These are phyloP conservation scores for Beauveria australis DNA, from an alignment of 2,329 filamentous ascomycete genomes.

Conservation along the genomic window DNA sequence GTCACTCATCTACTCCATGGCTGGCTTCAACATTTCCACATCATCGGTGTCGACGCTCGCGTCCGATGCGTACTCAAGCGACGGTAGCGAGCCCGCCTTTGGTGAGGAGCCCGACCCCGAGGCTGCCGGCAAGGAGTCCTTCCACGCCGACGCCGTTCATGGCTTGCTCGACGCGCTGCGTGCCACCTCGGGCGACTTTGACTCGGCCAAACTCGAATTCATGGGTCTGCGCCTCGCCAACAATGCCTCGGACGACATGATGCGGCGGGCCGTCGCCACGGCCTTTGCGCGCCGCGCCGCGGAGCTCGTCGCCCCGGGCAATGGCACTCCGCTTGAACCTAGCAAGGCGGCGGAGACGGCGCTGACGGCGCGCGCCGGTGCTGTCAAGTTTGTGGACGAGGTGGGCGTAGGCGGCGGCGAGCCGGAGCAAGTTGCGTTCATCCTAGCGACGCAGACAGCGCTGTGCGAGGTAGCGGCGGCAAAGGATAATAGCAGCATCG, in stretches of 20 bases:
- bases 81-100: slow-evolving; percentile 59
- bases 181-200: slow-evolving; percentile 68
- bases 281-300: slow-evolving; percentile 77
- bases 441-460: slow-evolving; percentile 74
- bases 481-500: slow-evolving; percentile 41
- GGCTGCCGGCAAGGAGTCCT: slow-evolving; percentile 47
- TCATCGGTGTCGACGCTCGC: slow-evolving; percentile 52
- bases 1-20: slow-evolving; percentile 47
- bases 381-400: slow-evolving; percentile 47
- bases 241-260: slow-evolving; percentile 82
- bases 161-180: slow-evolving; percentile 82
- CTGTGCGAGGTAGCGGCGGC: slow-evolving; percentile 44
- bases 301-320: slow-evolving; percentile 48
- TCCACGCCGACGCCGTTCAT: slow-evolving; percentile 79
- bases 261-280: slow-evolving; percentile 76
- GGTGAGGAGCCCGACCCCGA: slow-evolving; percentile 46
- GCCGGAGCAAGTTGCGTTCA: slow-evolving; percentile 77
- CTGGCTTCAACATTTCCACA: slow-evolving; percentile 42
- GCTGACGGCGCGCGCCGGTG: slow-evolving; percentile 46
- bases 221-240: slow-evolving; percentile 86
- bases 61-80: slow-evolving; percentile 57
- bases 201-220: slow-evolving; percentile 76
- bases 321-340: slow-evolving; percentile 44
- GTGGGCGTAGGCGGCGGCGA: slow-evolving; percentile 57
- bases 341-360: slow-evolving; percentile 56